Base-by-base conservation (phyloP, 192 early-diverging fungal species). In the Backusella westeae region DNA sequence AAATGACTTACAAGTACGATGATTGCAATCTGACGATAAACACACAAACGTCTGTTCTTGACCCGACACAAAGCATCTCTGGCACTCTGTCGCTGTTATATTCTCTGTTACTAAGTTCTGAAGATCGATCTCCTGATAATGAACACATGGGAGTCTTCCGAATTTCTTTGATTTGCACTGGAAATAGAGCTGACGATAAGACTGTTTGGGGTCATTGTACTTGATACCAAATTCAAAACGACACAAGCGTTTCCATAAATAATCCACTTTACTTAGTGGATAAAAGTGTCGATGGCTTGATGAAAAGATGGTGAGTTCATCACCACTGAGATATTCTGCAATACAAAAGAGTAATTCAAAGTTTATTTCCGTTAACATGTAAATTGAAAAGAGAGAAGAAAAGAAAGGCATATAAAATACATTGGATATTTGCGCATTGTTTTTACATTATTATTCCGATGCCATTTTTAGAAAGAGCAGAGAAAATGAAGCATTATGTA, bases 171-270 rank as follows among this genome's bases (percentile, higher is more conserved):
- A 6, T 34, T n/a, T 26, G 9, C 44, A 69, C 5, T 69, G 19
- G 4, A 38, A 34, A 59, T 70, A 76, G 17, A 76, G 36, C 4
- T 36, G 19, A 19, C 42, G 38, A 39, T 76, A 76, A 0, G 52
- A 23, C 21, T 76, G 75, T 0, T 44, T 38, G 4, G 75, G 75
- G 35, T 41, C 29, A 34, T 76, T 69, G 38, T 76, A 76, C 1
- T 26, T 41, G 15, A 76, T 34, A 35, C 75, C 68, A 70, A 56
- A 70, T 41, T 76, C 67, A 17, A 35, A 41, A 17, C 44, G 67
- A 53, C 75, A 76, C 34, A 69, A 4, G 3, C n/a, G 32, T 6
- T 76, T 76, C 75, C 75, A 76, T 42, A 76, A 38, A 7, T 8
- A n/a, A 49, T 76, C 75, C 1, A 76, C 42, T 19, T 23, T 39